Conservation (phyloP, 2,329 filamentous ascomycete species). For the Alternaria sp. region DNA sequence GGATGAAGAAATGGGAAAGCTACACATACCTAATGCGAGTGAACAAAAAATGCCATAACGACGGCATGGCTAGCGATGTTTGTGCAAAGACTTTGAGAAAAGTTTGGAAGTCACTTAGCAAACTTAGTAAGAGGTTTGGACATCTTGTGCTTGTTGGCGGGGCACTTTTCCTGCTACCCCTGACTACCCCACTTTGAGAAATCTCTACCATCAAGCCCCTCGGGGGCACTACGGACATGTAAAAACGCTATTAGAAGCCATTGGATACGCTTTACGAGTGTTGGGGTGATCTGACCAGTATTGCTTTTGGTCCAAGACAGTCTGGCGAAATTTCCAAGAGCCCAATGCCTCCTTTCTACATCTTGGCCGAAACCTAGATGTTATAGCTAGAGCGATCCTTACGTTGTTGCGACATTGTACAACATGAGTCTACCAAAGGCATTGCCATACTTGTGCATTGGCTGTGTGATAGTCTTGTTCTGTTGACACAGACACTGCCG, state of each 20-base stretch:
- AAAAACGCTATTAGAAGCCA: not conserved
- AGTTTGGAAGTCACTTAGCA: not conserved
- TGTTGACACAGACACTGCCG: not conserved
- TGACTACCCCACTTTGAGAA: not conserved
- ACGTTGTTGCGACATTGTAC: not conserved
- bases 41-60: accelerated
- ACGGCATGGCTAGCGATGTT: not conserved
- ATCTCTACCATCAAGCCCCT: not conserved
- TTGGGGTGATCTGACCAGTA: not conserved
- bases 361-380: not conserved
- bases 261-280: not conserved
- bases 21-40: no score
- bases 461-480: not conserved
- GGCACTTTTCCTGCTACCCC: not conserved
- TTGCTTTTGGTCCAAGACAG: not conserved
- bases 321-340: not conserved
- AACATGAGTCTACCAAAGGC: not conserved
- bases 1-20: not conserved
- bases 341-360: not conserved
- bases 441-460: not conserved
- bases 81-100: not conserved
- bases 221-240: not conserved
- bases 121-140: not conserved
- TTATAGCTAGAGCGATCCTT: no score
- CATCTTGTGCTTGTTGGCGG: not conserved